phyloP scores from a whole-genome alignment of 148 eudicot species.

The Simmondsia chinensis region DNA sequence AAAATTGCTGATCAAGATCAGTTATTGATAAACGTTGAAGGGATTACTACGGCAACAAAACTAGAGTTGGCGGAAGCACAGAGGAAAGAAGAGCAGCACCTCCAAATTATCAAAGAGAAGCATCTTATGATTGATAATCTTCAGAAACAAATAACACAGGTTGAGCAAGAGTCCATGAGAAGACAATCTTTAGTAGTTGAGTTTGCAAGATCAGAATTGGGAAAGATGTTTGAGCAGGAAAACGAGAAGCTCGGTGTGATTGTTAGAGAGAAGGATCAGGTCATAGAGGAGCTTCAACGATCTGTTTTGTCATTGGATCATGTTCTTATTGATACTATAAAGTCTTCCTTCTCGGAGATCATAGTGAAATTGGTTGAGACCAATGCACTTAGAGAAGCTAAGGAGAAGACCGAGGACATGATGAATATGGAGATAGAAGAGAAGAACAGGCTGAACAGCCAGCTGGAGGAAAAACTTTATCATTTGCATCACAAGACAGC shows the following conservation, averaged over 20 bases:
- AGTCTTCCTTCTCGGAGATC: slow-evolving; percentile 18
- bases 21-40: slow-evolving; percentile 18
- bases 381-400: slow-evolving; percentile 28
- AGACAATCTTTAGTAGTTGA: slow-evolving; percentile 19
- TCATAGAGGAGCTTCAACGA: slow-evolving; percentile 22
- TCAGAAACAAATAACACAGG: slow-evolving; percentile 21
- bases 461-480: slow-evolving; percentile 14
- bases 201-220: slow-evolving; percentile 21
- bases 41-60: slow-evolving; percentile 15
- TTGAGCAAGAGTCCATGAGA: slow-evolving; percentile 23
- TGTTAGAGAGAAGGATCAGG: slow-evolving; percentile 29
- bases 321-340: slow-evolving; percentile 10
- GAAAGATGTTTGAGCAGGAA: slow-evolving; percentile 24
- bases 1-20: slow-evolving; percentile 21
- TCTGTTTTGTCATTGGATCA: slow-evolving; percentile 21
- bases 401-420: slow-evolving; percentile 24
- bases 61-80: slow-evolving; percentile 20
- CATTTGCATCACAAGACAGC: slow-evolving; percentile 15
- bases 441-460: slow-evolving; percentile 17
- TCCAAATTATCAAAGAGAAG: slow-evolving; percentile 25
- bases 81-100: slow-evolving; percentile 23
- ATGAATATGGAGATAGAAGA: slow-evolving; percentile 28
- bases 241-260: slow-evolving; percentile 21
- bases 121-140: slow-evolving; percentile 22
- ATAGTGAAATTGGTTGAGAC: slow-evolving; percentile 27